Percentiles rank a stretch among this genome's conserved stretches.
Evolutionary conservation across 2,329 filamentous ascomycete species (phyloP).

Genomic region (Nemania sp.): DNA sequence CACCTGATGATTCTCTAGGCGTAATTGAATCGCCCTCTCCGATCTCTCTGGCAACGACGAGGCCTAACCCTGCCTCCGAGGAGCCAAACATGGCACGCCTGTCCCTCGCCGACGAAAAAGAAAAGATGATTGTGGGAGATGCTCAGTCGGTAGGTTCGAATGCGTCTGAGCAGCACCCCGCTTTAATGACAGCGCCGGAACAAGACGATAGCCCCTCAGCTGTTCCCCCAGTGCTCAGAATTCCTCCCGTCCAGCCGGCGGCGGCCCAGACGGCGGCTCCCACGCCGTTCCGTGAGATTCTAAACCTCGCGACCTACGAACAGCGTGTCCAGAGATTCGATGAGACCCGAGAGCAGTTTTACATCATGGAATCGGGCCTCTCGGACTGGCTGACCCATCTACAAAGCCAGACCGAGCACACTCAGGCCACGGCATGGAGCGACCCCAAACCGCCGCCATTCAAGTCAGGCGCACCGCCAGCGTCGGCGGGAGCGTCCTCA

Average conservation of each 20-base stretch:
- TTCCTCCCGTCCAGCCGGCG: slow-evolving; percentile 2
- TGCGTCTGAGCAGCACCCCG: slow-evolving; percentile 45
- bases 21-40: slow-evolving; percentile 50
- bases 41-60: slow-evolving; percentile 43
- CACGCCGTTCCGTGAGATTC: slow-evolving; percentile 74
- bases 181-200: slow-evolving; percentile 19
- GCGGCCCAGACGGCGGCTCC: background rate
- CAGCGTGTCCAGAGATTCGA: slow-evolving; percentile 78
- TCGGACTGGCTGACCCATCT: slow-evolving; percentile 58
- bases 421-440: slow-evolving; percentile 36
- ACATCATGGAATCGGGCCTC: slow-evolving; percentile 75
- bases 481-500: slow-evolving; percentile 9
- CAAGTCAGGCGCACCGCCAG: slow-evolving; percentile 16
- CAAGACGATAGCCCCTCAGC: background rate
- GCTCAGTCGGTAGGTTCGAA: slow-evolving; percentile 40
- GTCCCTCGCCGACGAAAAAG: slow-evolving; percentile 51
- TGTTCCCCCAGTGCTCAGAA: background rate
- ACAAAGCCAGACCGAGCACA: slow-evolving; percentile 53
- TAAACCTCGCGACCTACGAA: slow-evolving; percentile 65
- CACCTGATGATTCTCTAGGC: slow-evolving; percentile 35
- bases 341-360: slow-evolving; percentile 72
- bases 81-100: slow-evolving; percentile 36
- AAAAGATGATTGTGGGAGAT: slow-evolving; percentile 37
- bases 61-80: slow-evolving; percentile 24
- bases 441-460: slow-evolving; percentile 5